Base-by-base conservation (phyloP, 192 early-diverging fungal genomes). In the Endogone sp. region DNA sequence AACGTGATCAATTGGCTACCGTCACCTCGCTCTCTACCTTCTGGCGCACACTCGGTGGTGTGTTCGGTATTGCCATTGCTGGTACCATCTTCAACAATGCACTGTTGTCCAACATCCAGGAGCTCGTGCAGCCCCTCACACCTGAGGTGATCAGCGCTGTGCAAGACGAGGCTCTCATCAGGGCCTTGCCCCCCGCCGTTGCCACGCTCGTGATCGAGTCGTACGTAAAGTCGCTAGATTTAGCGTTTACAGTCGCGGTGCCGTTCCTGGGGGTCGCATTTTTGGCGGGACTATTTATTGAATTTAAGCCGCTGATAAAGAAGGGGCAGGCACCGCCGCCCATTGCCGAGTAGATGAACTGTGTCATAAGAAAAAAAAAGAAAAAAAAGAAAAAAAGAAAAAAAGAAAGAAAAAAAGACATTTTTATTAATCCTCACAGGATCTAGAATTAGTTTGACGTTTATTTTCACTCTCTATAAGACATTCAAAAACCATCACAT, bases 71-170 rank as follows among this genome's bases (percentile, higher is more conserved):
- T 28, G 73, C 88, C 20, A 84, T 90, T 66, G 80, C 82, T 16
- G 87, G 86, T n/a, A 82, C 90, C 28, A 73, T 91, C 32, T 86
- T 91, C 76, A 86, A 74, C 67, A 79, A 82, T 70, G 79, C 80
- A 9, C 73, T 90, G n/a, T 31, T 29, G 26, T 23, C 44, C 6
- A 71, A 71, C 9, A 58, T 85, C 26, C 63, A 16, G 3, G 56
- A 66, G 4, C 6, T 4, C 0, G n/a, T 28, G 9, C 65, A 44
- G 0, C n/a, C 66, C 30, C 30, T 20, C 2, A 67, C 22, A 26
- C 59, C 30, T 27, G 59, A 59, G 0, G 27, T 60, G 6, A 6
- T 28, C 22, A 22, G 10, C 8, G 27, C 59, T 10, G 2, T 60
- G 9, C 4, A 23, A 22, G 10, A 22, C 22, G 9, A 60, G 27